Evolutionary conservation across 345 rosid species (phyloP), one percentile per base, ranked within the genome.

Genomic region (Gossypioides kirkii): DNA sequence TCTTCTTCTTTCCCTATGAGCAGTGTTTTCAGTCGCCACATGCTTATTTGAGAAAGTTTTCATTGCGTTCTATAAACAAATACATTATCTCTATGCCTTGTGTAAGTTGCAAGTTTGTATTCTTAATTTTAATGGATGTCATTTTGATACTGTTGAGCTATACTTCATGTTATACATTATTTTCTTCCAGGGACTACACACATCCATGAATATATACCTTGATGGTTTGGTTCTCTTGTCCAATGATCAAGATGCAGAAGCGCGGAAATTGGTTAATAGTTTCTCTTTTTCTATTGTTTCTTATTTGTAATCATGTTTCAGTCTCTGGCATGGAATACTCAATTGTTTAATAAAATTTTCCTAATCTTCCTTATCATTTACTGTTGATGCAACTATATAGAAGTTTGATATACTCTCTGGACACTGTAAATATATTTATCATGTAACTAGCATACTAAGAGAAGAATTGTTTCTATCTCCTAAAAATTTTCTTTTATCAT

Each of bases 11-110:
- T 32, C 38, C 38, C 7, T 74, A 66, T 84, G 82, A 84, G 61
- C 93, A 96, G 99, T 78, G 91, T 80, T 96, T 96, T 78, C 93
- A 85, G 80, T 96, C 99, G 12, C 90, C 97, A 10, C 95, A 93
- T 82, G 55, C 93, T 70, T 84, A 93, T 17, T 77, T 96, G 74
- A 90, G 91, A 83, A 96, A 89, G 84, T 90, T 91, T 75, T 87
- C 99, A 45, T 73, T 96, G 84, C 89, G 89, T 77, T 93, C 91
- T 53, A 88, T 96, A 75, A 93, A 96, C 80, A 90, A 93, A 68
- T 96, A 83, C 80, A 83, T 96, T 65, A 90, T 91, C 86, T 76
- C 88, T 80, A 91, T 96, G 99, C 98, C 99, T 70, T 85, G 95
- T 68, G 99, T 93, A 83, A 90, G 98, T 89, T 73, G 65, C 66